Conservation (phyloP, 1,139 yeast genomes). For the Pichia inconspicua region DNA sequence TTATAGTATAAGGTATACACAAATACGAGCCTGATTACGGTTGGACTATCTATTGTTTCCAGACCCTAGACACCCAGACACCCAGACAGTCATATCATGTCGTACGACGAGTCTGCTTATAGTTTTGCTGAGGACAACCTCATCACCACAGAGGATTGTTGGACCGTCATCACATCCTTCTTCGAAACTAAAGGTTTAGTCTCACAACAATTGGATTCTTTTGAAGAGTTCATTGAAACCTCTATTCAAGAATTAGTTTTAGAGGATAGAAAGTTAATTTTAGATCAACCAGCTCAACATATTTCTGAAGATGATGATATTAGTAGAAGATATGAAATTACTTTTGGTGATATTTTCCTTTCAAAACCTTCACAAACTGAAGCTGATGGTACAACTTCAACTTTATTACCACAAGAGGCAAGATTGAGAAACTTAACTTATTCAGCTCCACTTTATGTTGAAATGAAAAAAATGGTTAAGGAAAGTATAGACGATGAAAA, state of each 20-base stretch:
- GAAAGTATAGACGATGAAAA: constrained; percentile 65
- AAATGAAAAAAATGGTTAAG: constrained; percentile 85
- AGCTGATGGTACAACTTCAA: constrained; percentile 98
- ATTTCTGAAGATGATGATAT: constrained; percentile 83
- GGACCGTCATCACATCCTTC: constrained; percentile 96
- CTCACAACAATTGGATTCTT: constrained; percentile 95
- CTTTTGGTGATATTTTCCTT: constrained; percentile 92
- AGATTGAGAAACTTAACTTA: constrained; percentile 91
- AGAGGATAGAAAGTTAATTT: constrained; percentile 88
- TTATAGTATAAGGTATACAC: not conserved
- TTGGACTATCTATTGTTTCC: not conserved
- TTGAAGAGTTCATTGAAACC: constrained; percentile 94
- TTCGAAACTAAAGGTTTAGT: constrained; percentile 96
- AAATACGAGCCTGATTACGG: not conserved
- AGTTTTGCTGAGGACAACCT: constrained; percentile 9
- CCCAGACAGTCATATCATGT: constrained; percentile 1
- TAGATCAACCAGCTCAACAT: constrained; percentile 98
- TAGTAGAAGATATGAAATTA: constrained; percentile 87
- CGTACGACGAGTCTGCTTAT: constrained; percentile 10
- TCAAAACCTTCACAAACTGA: constrained; percentile 98
- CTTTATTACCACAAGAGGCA: constrained; percentile 98
- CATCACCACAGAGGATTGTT: constrained; percentile 96
- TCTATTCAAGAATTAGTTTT: constrained; percentile 94
- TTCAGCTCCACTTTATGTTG: constrained; percentile 92
- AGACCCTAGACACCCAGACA: not conserved